Base-by-base conservation (phyloP, 257 asterid species). In the Capsicum pubescens region DNA sequence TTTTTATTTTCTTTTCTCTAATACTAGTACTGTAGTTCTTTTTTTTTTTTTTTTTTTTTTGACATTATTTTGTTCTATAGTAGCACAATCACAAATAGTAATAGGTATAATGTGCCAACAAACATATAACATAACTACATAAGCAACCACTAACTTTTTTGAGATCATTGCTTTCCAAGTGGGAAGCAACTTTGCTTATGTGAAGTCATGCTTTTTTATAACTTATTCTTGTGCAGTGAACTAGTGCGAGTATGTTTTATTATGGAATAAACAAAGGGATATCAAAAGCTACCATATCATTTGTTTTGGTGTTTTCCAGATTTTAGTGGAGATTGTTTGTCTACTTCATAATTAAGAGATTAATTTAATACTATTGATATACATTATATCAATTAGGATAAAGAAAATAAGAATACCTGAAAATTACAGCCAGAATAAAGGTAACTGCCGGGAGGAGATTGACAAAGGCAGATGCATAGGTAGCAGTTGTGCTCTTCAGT, bases 391-490 rank as follows among this genome's bases (percentile, higher is more conserved):
- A 63, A 76, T 44, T 12, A 63, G 19, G 46, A 11, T 9, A 44
- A 15, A 21, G 32, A 3, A 39, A 48, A 48, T 6, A 3, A 2
- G 2, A 5, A 36, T 87, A 96, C 99, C 99, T 94, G 97, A 94
- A 94, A 71, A 92, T 69, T 67, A 96, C 83, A 1, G 99, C 99
- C 93, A 96, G 77, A 4, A 94, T 82, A 87, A 96, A 96, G 84
- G 99, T 96, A 83, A 94, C 71, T 83, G 99, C 99, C 0, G 99
- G 99, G 35, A 96, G 97, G 76, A 94, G 86, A 84, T 96, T 96
- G 16, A 90, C 93, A 21, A 90, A 86, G n/a, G 97, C 99, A 0
- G 99, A 91, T 61, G 98, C 97, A 82, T 93, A 96, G 61, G 97
- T 92, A 5, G 99, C 98, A 10, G 99, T 94, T 3, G 99, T 94